Conservation (phyloP, 2,329 filamentous ascomycete species). For the Penicillium sp. region DNA sequence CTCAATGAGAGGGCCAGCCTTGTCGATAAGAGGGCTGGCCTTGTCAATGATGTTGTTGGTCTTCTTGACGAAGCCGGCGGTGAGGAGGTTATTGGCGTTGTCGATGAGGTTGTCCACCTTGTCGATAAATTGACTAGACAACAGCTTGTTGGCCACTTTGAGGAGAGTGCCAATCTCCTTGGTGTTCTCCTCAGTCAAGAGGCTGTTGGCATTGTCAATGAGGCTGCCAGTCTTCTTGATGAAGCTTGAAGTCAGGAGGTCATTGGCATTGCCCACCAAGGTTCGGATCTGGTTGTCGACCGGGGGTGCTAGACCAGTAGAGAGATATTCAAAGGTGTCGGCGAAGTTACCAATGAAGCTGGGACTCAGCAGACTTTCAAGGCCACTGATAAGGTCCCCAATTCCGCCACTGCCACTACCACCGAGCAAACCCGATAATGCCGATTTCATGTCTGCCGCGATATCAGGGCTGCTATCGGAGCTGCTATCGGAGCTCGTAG, state of each 20-base stretch:
- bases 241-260: slow-evolving; percentile 22
- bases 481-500: neutral
- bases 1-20: slow-evolving; percentile 19
- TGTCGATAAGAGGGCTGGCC: slow-evolving; percentile 21
- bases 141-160: neutral
- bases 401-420: slow-evolving; percentile 4
- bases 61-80: slow-evolving; percentile 24
- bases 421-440: slow-evolving; percentile 2
- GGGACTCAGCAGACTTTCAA: slow-evolving; percentile 21
- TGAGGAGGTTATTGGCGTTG: slow-evolving; percentile 29
- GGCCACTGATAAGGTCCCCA: neutral
- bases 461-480: neutral
- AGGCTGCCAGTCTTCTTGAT: slow-evolving; percentile 8
- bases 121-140: slow-evolving; percentile 9
- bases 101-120: slow-evolving; percentile 8
- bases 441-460: slow-evolving; percentile 4
- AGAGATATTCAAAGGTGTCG: slow-evolving; percentile 27
- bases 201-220: slow-evolving; percentile 17
- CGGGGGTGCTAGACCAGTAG: slow-evolving; percentile 24
- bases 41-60: slow-evolving; percentile 16
- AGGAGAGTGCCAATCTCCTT: slow-evolving; percentile 4
- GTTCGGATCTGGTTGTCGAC: slow-evolving; percentile 30
- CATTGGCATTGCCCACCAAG: slow-evolving; percentile 25
- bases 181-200: slow-evolving; percentile 21
- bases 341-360: slow-evolving; percentile 19